Conservation (phyloP, 441 rosid genomes). For the Brassica hybrid region DNA sequence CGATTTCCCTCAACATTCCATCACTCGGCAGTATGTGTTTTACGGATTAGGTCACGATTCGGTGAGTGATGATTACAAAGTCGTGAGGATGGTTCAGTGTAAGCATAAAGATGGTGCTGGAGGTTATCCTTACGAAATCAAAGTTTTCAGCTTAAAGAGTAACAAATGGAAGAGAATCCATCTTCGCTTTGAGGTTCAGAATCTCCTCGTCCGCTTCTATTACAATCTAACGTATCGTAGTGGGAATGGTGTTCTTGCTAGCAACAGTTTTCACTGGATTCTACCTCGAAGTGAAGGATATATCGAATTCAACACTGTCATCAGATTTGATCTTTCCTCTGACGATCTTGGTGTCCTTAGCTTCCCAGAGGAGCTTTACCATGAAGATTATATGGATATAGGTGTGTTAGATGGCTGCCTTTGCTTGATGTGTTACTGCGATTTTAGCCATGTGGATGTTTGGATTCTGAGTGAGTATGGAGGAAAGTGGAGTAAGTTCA, state of each 20-base stretch:
- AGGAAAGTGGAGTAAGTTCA: not conserved
- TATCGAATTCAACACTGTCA: not conserved
- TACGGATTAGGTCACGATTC: not conserved
- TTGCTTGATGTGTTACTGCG: not conserved
- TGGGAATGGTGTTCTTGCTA: not conserved
- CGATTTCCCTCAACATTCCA: not conserved
- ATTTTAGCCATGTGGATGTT: not conserved
- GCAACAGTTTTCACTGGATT: not conserved
- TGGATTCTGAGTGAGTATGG: not conserved
- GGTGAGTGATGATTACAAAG: not conserved
- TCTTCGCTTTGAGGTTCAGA: not conserved
- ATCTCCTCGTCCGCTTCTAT: not conserved
- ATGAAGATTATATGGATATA: not conserved
- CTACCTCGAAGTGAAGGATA: not conserved
- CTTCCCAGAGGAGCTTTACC: not conserved
- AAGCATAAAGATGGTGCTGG: not conserved
- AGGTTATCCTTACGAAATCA: not conserved
- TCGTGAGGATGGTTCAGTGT: not conserved
- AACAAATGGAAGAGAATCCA: not conserved
- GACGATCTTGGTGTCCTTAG: slow-evolving; percentile 2
- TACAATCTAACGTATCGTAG: not conserved
- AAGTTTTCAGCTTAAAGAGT: slow-evolving; percentile 3
- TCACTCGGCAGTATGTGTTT: not conserved
- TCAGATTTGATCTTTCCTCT: not conserved
- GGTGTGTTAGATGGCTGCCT: slow-evolving; percentile 1